These are phyloP conservation scores for Penicillium verhagenii DNA, from an alignment of 495 filamentous ascomycete species.

Conservation along the genomic window DNA sequence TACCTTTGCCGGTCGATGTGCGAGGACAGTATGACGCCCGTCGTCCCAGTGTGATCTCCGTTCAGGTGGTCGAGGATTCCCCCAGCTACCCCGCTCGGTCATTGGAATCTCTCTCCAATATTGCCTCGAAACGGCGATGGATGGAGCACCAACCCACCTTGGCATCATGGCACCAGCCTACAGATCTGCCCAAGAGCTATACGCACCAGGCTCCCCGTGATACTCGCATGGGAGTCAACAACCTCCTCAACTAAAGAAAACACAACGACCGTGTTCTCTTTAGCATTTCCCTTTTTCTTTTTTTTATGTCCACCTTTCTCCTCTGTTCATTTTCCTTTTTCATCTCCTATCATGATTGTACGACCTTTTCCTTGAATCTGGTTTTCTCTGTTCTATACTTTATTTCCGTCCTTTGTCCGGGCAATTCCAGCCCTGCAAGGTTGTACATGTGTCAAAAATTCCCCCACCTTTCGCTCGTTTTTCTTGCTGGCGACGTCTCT, in stretches of 20 bases:
- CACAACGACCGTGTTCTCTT: background rate
- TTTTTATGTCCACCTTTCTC: slow-evolving; percentile 8
- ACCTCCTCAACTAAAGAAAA: slow-evolving; percentile 33
- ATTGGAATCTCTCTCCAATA: slow-evolving; percentile 32
- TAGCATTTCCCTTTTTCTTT: slow-evolving; percentile 1
- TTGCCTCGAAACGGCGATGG: slow-evolving; percentile 34
- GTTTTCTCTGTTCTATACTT: slow-evolving; percentile 22
- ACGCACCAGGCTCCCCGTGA: slow-evolving; percentile 35
- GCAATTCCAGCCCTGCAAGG: slow-evolving; percentile 8
- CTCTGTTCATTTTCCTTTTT: slow-evolving; percentile 1
- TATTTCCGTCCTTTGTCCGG: slow-evolving; percentile 21
- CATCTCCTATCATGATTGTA: slow-evolving; percentile 21
- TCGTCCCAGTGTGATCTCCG: slow-evolving; percentile 23
- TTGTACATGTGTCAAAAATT: slow-evolving; percentile 35
- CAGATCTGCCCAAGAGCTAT: slow-evolving; percentile 22
- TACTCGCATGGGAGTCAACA: slow-evolving; percentile 45
- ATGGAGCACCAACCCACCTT: slow-evolving; percentile 30
- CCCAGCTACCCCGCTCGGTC: slow-evolving; percentile 24
- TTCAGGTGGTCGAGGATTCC: slow-evolving; percentile 32
- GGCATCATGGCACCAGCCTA: slow-evolving; percentile 32
- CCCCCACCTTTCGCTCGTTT: slow-evolving; percentile 22
- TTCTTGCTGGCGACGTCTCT: slow-evolving; percentile 20
- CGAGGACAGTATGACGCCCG: slow-evolving; percentile 36
- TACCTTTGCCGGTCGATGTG: slow-evolving; percentile 37
- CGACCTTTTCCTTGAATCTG: slow-evolving; percentile 19